These are phyloP conservation scores for Mitragyna speciosa DNA, from an alignment of 257 asterid genomes.

Conservation along the genomic window DNA sequence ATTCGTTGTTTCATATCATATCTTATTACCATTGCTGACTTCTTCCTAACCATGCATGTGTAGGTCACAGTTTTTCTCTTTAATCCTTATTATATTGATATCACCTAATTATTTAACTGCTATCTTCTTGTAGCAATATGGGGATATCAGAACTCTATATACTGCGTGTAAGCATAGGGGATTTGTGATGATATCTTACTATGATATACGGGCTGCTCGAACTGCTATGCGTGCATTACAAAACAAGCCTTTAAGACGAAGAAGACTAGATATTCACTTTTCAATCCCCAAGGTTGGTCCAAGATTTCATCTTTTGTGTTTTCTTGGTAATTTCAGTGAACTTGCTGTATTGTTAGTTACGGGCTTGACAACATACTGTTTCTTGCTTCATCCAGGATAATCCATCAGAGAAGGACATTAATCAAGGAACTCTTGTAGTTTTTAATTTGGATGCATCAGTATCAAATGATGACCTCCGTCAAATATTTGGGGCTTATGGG, in stretches of 20 bases:
- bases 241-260: slow-evolving; percentile 83
- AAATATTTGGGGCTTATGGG: slow-evolving; percentile 91
- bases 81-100: not conserved
- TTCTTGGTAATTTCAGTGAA: not conserved
- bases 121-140: slow-evolving; percentile 69
- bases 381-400: slow-evolving; percentile 59
- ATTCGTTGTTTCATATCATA: not conserved
- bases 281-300: slow-evolving; percentile 86
- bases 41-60: not conserved
- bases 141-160: slow-evolving; percentile 91
- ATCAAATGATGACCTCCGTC: slow-evolving; percentile 87
- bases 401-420: slow-evolving; percentile 91
- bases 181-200: slow-evolving; percentile 98
- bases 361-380: slow-evolving; percentile 8
- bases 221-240: slow-evolving; percentile 84
- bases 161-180: slow-evolving; percentile 99
- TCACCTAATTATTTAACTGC: not conserved
- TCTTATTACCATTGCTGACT: not conserved
- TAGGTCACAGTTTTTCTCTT: not conserved
- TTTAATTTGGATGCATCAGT: slow-evolving; percentile 96
- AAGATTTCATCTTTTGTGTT: not conserved
- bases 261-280: slow-evolving; percentile 94
- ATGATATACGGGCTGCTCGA: slow-evolving; percentile 98
- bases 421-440: slow-evolving; percentile 95
- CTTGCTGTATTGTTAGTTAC: not conserved